Evolutionary conservation across 306 rosid genomes (phyloP).

Genomic region (Malus domestica): ASM211411v1 NC_041789.1:29572501-29573000

Average conservation of each 20-base stretch:
- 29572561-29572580: too few species aligned
- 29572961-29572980: too few species aligned
- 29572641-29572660: neutral
- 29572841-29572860: neutral
- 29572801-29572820: neutral
- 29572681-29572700: neutral
- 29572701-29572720: slow-evolving; percentile 10
- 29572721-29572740: slow-evolving; percentile 32
- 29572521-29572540: too few species aligned
- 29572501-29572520: too few species aligned
- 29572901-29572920: neutral
- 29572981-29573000: too few species aligned
- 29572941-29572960: too few species aligned
- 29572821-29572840: neutral
- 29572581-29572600: too few species aligned
- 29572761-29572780: slow-evolving; percentile 5
- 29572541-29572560: too few species aligned
- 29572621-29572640: too few species aligned
- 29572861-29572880: neutral
- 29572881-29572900: neutral
- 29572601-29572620: too few species aligned
- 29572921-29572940: too few species aligned
- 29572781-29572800: slow-evolving; percentile 2
- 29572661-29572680: neutral
- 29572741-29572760: neutral